Base-by-base conservation (phyloP, 306 rosid species). In the Rosa rugosa region DNA sequence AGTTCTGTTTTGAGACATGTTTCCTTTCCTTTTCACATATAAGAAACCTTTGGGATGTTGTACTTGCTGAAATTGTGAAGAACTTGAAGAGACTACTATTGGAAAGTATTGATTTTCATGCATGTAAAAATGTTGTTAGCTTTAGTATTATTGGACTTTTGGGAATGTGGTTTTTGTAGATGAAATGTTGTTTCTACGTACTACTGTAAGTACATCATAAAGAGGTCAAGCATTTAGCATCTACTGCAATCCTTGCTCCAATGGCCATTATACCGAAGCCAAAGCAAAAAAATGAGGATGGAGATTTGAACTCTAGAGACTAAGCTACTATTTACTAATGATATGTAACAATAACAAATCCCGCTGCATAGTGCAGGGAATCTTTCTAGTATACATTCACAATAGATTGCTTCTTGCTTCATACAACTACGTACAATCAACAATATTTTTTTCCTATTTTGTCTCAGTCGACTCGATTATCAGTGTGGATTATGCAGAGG, bases 201-300 rank as follows among this genome's bases (percentile, higher is more conserved):
- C 22, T 64, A 31, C 69, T 59, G 5, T 10, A n/a, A 40, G 50
- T 40, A 36, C 47, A 73, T 53, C n/a, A 73, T 54, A 20, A 9
- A n/a, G 22, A 38, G 50, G 23, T 59, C 22, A 22, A 20, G 77
- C 41, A 41, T 57, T 46, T 54, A 25, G 56, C 67, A n/a, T 54
- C 20, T 74, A 10, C 25, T 5, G 27, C 49, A 25, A 73, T 13
- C 36, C n/a, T 51, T 85, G 94, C 97, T 72, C 97, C 99, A 56
- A 88, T 81, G 46, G 97, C 94, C 97, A 94, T 91, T 80, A 91
- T 94, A 82, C 99, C 97, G 92, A 81, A 79, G 79, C 83, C 80
- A 84, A 82, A 81, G 80, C 27, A 66, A 83, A 80, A 44, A 59
- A 56, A 84, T 44, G 59, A 42, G 80, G 73, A 77, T 62, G 76